phyloP scores from a whole-genome alignment of 345 rosid genomes.

The Hibiscus tridactylites region DNA sequence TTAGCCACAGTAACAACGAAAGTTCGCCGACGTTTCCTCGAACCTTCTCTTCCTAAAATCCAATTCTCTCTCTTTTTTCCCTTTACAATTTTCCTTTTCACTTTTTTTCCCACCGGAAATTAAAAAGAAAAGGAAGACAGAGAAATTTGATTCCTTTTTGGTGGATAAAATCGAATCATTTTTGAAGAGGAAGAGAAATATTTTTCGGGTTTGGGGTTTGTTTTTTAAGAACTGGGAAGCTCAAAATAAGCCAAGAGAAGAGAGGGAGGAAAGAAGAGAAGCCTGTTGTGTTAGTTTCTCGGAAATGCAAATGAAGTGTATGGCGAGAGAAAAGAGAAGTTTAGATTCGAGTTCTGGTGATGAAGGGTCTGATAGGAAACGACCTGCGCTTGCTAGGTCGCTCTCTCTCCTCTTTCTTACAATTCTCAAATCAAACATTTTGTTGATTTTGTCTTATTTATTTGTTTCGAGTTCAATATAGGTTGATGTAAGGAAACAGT shows the following conservation, averaged over 20 bases:
- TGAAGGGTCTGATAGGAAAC: slow-evolving; percentile 65
- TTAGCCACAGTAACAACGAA: slow-evolving; percentile 15
- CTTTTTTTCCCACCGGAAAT: too few species aligned
- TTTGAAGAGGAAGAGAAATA: slow-evolving; percentile 2
- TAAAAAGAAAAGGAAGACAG: not conserved
- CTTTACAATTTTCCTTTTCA: not conserved
- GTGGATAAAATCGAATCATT: slow-evolving; percentile 2
- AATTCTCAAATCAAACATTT: not conserved
- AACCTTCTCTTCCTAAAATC: slow-evolving; percentile 21
- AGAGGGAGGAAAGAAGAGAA: not conserved
- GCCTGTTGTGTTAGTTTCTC: not conserved
- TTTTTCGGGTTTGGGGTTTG: not conserved
- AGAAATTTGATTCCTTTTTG: not conserved
- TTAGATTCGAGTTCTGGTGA: slow-evolving; percentile 51
- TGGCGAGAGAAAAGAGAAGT: slow-evolving; percentile 79
- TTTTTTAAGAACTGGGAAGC: too few species aligned
- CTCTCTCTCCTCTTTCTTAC: not conserved
- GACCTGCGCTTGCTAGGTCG: slow-evolving; percentile 92
- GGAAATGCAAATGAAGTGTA: slow-evolving; percentile 67
- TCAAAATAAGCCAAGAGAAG: not conserved
- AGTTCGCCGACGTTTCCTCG: slow-evolving; percentile 33
- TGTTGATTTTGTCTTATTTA: not conserved
- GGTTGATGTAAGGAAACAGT: not conserved
- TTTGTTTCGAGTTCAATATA: not conserved
- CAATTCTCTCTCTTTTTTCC: not conserved